A percentile compares a stretch with the other conserved stretches of the same genome.
These are phyloP conservation scores for Angomonas ambiguus DNA, from an alignment of 208 protist genomes.

Conservation along the genomic window DNA sequence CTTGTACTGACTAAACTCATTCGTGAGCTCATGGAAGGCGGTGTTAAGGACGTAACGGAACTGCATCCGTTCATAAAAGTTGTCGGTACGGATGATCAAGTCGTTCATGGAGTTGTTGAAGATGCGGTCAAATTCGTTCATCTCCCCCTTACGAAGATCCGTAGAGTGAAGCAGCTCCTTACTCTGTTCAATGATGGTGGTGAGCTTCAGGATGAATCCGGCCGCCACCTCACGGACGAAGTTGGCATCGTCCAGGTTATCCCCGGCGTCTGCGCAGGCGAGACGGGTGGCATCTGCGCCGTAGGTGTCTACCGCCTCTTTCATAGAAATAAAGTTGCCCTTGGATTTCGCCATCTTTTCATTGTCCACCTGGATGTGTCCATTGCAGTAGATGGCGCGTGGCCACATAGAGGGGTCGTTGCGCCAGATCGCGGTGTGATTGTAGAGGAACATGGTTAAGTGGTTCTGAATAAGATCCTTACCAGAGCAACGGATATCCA, in stretches of 20 bases:
- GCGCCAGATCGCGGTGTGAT: slow-evolving; percentile 98
- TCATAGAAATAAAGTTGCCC: slow-evolving; percentile 99
- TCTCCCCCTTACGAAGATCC: slow-evolving; percentile 44
- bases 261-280: slow-evolving; percentile 98
- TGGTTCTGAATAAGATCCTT: slow-evolving; percentile 99
- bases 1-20: slow-evolving; percentile 93
- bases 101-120: slow-evolving; percentile 94
- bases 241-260: slow-evolving; percentile 98
- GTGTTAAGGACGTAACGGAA: slow-evolving; percentile 95
- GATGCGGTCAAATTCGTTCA: slow-evolving; percentile 86
- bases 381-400: slow-evolving; percentile 96
- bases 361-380: slow-evolving; percentile 98
- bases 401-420: slow-evolving; percentile 81
- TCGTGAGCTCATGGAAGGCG: slow-evolving; percentile 94
- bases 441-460: slow-evolving; percentile 99
- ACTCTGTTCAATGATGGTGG: slow-evolving; percentile 92
- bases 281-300: slow-evolving; percentile 93
- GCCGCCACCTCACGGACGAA: slow-evolving; percentile 94
- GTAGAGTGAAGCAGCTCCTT: slow-evolving; percentile 58
- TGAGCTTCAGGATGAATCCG: slow-evolving; percentile 95
- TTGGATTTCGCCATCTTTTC: slow-evolving; percentile 99
- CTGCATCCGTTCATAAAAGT: slow-evolving; percentile 90
- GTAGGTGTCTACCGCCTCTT: slow-evolving; percentile 81
- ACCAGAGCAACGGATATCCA: slow-evolving; percentile 98
- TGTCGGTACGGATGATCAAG: slow-evolving; percentile 81